These are phyloP conservation scores for Gaeumannomyces tritici DNA, from an alignment of 2,329 filamentous ascomycete genomes.

Conservation along the genomic window DNA sequence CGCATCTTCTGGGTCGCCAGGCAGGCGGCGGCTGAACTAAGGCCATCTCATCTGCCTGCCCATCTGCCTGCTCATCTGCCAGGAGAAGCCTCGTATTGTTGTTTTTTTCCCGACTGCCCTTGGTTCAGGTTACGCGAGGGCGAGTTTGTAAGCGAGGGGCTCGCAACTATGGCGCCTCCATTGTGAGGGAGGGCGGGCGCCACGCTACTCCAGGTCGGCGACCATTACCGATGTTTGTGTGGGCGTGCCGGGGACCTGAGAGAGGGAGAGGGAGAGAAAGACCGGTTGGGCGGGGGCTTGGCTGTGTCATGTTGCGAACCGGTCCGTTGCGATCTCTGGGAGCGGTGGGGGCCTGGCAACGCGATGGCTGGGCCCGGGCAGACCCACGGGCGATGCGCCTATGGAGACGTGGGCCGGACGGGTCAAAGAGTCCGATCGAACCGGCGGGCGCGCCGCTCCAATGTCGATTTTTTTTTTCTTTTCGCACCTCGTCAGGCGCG, in stretches of 20 bases:
- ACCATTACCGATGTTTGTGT: no score
- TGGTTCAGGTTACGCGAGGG: neutral
- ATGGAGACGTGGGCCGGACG: no score
- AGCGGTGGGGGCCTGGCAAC: neutral
- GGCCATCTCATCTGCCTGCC: no score
- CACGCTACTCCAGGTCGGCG: neutral
- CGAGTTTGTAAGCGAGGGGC: neutral
- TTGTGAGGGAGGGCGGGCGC: neutral
- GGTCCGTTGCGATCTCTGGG: neutral
- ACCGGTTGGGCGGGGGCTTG: neutral
- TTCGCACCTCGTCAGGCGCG: neutral
- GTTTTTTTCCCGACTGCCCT: neutral
- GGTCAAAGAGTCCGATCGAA: neutral
- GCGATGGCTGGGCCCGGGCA: no score
- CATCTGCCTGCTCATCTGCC: no score
- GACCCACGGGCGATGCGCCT: neutral
- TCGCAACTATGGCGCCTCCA: neutral
- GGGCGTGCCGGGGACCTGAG: neutral
- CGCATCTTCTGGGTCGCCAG: neutral
- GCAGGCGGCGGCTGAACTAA: neutral
- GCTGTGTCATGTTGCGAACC: neutral
- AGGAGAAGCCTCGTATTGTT: neutral
- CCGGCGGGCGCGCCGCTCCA: neutral
- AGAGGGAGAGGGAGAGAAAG: neutral
- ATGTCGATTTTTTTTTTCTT: no score